Percentiles rank a stretch among this genome's conserved stretches.
Conservation (phyloP, 129 eudicot species). For the Artemisia argyi region DNA sequence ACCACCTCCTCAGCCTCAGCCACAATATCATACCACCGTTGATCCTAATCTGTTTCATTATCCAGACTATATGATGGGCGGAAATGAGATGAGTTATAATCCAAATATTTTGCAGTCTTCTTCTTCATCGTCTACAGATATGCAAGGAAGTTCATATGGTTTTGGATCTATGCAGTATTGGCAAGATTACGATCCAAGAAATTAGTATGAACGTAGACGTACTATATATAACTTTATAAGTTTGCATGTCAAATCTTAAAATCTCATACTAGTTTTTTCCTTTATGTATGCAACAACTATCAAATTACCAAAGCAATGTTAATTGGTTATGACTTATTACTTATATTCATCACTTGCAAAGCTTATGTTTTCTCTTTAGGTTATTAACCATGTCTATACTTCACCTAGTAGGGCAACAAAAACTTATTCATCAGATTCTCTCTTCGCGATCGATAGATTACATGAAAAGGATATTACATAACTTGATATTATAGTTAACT, state of each 20-base stretch:
- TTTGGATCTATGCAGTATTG: conserved; percentile 37
- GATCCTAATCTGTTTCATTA: conserved; percentile 20
- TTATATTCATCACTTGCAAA: too few relatives aligned
- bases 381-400: too few relatives aligned
- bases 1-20: conserved; percentile 26
- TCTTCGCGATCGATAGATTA: neutral
- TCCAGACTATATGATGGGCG: conserved; percentile 21
- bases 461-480: neutral
- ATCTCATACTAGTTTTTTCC: neutral
- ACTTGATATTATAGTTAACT: neutral
- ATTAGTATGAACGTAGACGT: neutral
- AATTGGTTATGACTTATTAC: too few relatives aligned
- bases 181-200: conserved; percentile 39
- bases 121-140: conserved; percentile 30
- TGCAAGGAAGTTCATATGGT: conserved; percentile 30
- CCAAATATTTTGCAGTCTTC: conserved; percentile 33
- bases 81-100: conserved; percentile 27
- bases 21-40: conserved; percentile 20
- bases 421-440: too few relatives aligned
- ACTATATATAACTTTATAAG: conserved; percentile 6
- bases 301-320: too few relatives aligned
- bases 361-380: too few relatives aligned
- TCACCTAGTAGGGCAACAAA: too few relatives aligned
- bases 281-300: neutral
- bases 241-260: conserved; percentile 16